Percentiles rank a stretch among this genome's conserved stretches.
phyloP scores from a whole-genome alignment of 2,329 filamentous ascomycete species.

The Coniochaeta prunicola region DNA sequence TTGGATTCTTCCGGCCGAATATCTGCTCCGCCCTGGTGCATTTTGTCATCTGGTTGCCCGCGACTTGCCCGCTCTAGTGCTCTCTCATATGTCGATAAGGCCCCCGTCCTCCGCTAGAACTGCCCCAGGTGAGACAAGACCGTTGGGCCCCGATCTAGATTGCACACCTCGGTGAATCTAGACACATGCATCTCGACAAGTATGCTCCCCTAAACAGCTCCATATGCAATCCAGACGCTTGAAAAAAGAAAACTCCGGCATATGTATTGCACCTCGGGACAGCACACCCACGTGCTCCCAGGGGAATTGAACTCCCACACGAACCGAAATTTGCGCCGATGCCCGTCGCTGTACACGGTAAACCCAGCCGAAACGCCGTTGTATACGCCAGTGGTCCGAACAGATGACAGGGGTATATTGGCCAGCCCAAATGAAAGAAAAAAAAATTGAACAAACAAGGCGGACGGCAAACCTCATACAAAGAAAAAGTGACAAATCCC shows the following conservation, averaged over 20 bases:
- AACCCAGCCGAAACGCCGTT: background rate
- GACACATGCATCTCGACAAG: background rate
- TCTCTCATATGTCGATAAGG: background rate
- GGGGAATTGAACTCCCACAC: background rate
- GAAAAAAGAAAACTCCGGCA: background rate
- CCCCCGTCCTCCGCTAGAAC: background rate
- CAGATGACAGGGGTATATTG: background rate
- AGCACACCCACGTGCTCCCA: background rate
- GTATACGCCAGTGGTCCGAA: background rate
- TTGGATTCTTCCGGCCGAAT: background rate
- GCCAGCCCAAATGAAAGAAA: background rate
- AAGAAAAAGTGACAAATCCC: background rate
- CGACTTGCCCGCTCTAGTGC: background rate
- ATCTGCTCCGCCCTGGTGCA: background rate
- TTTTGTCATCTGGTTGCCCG: background rate
- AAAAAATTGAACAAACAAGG: background rate
- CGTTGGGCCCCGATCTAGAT: background rate
- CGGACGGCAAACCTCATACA: background rate
- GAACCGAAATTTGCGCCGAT: background rate
- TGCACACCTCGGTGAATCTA: background rate
- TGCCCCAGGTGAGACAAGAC: background rate
- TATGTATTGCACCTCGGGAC: background rate
- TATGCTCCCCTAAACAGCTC: background rate
- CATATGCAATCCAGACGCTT: background rate
- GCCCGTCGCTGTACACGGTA: background rate